Percentiles rank a stretch among this genome's conserved stretches.
Evolutionary conservation across 208 protist species (phyloP).

Genomic region (Trypanosoma grayi): DNA sequence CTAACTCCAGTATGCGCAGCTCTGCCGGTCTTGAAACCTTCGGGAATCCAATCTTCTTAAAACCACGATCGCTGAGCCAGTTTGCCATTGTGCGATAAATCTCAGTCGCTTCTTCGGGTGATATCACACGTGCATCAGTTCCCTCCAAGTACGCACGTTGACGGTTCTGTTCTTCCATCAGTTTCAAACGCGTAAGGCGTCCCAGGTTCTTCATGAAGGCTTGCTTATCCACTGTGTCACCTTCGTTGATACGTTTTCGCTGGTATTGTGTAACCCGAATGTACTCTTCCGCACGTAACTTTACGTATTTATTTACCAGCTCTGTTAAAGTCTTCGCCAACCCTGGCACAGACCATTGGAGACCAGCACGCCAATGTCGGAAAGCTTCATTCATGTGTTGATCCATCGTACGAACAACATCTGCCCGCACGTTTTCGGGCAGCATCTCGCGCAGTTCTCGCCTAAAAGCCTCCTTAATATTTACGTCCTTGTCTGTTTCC

Average conservation of each 20-base stretch:
- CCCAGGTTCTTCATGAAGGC: slow-evolving; percentile 99
- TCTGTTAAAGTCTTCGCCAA: slow-evolving; percentile 98
- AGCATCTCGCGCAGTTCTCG: slow-evolving; percentile 99
- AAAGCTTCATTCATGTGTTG: slow-evolving; percentile 99
- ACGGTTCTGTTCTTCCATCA: slow-evolving; percentile 99
- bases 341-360: slow-evolving; percentile 99
- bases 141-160: slow-evolving; percentile 99
- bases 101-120: slow-evolving; percentile 97
- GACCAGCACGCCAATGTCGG: slow-evolving; percentile 99
- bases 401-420: slow-evolving; percentile 97
- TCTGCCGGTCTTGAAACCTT: slow-evolving; percentile 99
- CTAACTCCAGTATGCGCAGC: slow-evolving; percentile 99
- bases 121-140: slow-evolving; percentile 91
- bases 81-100: slow-evolving; percentile 99
- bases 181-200: slow-evolving; percentile 98
- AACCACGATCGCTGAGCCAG: slow-evolving; percentile 99
- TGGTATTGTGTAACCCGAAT: slow-evolving; percentile 99
- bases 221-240: slow-evolving; percentile 99
- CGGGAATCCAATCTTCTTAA: slow-evolving; percentile 99
- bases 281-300: slow-evolving; percentile 99
- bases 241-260: slow-evolving; percentile 98
- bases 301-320: slow-evolving; percentile 99
- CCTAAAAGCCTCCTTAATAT: slow-evolving; percentile 99
- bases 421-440: slow-evolving; percentile 97
- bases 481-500: slow-evolving; percentile 99